Evolutionary conservation across 371 early-diverging fungal species (phyloP), one percentile per base, ranked within the genome.

Genomic region (Mucor indicus): DNA sequence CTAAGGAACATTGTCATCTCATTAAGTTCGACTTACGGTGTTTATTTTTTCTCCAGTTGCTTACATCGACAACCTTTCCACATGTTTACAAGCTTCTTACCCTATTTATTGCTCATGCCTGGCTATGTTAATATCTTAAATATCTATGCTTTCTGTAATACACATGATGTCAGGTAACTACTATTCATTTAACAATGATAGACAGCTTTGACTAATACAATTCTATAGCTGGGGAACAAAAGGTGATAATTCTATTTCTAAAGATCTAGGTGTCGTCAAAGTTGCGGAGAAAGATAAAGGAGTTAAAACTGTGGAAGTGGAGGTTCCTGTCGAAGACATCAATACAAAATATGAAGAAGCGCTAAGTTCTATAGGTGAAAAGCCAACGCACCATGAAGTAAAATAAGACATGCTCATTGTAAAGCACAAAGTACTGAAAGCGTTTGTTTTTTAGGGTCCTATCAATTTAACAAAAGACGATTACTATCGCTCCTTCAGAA

Each of bases 221-320:
- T n/a, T n/a, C n/a, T n/a, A n/a, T 45, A 79, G 91, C 9, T 96
- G 96, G 96, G 96, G 96, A 13, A 96, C 96, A 24, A 95, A 95
- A 77, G 95, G 96, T 19, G 93, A 87, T 57, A 86, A 79, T 49
- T 67, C 62, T 19, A 54, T 77, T 4, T 63, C 64, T 15, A 75
- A 70, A 30, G 80, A 83, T 62, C 67, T 87, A 21, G 89, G 88
- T 21, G 67, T 81, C 2, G 84, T 72, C 38, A 78, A 60, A 31
- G 84, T 78, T 41, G 74, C 72, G 43, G 71, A 62, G 29, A 61
- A 74, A 53, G 67, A 79, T 46, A 68, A 69, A 15, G 78, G 63
- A 3, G 53, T 54, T 1, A 69, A 68, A 27, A 68, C 72, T 16
- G 79, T 63, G 13, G 68, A 75, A 24, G 72, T 93, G 32, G 72